Evolutionary conservation across 2,329 filamentous ascomycete genomes (phyloP).

Genomic region (Cordyceps farinosa): DNA sequence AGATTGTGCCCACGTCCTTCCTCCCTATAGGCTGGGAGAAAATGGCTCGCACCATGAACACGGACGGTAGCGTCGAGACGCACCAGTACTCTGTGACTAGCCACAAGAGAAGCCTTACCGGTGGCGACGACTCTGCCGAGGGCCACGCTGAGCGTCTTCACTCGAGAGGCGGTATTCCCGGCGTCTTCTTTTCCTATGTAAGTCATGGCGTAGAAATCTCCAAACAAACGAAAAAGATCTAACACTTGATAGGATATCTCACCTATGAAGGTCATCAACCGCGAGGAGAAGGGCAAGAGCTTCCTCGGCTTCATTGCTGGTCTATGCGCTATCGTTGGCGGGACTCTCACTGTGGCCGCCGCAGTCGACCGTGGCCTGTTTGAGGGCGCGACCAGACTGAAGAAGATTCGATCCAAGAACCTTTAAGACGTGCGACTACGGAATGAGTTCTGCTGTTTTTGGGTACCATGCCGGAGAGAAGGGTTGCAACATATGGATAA

Average conservation of each 20-base stretch:
- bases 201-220: conserved; percentile 36
- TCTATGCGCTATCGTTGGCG: conserved; percentile 89
- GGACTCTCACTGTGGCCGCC: conserved; percentile 91
- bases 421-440: conserved; percentile 35
- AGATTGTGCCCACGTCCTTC: conserved; percentile 95
- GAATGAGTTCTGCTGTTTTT: not conserved
- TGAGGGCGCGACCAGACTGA: conserved; percentile 78
- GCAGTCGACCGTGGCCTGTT: conserved; percentile 89
- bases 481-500: not conserved
- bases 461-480: not conserved
- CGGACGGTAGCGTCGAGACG: conserved; percentile 84
- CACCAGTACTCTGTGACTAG: conserved; percentile 98
- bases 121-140: conserved; percentile 79
- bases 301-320: conserved; percentile 92
- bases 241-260: conserved; percentile 72
- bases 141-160: conserved; percentile 92
- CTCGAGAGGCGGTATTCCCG: conserved; percentile 86
- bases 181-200: conserved; percentile 97
- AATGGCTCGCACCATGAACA: conserved; percentile 48
- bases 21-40: conserved; percentile 86
- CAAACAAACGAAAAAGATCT: not conserved
- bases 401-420: conserved; percentile 74
- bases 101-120: conserved; percentile 82
- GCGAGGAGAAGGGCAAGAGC: conserved; percentile 82
- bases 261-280: conserved; percentile 99